A percentile compares a stretch with the other conserved stretches of the same genome.
Evolutionary conservation across 2,329 filamentous ascomycete species (phyloP).

Genomic region (Fusarium denticulatum): DNA sequence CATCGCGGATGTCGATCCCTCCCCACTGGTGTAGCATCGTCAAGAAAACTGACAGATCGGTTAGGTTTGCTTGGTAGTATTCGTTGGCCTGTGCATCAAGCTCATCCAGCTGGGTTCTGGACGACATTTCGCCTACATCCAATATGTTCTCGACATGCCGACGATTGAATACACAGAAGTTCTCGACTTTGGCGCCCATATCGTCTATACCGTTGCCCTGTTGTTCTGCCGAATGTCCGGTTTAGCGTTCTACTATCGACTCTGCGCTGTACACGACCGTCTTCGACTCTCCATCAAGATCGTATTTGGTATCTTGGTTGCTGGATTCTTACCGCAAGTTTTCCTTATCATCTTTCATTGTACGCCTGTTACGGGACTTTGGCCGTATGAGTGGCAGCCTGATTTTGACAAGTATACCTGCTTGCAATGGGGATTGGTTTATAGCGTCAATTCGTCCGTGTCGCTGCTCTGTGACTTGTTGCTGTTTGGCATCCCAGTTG

Average conservation of each 20-base stretch:
- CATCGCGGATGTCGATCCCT: constrained; percentile 10
- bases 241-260: constrained; percentile 61
- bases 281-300: constrained; percentile 50
- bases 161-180: constrained; percentile 56
- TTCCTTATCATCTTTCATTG: constrained; percentile 63
- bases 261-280: constrained; percentile 52
- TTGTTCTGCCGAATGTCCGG: constrained; percentile 62
- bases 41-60: constrained; percentile 7
- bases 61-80: constrained; percentile 53
- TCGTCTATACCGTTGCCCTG: constrained; percentile 61
- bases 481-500: constrained; percentile 60
- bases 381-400: constrained; percentile 61
- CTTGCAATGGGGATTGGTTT: constrained; percentile 61
- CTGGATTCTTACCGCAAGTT: constrained; percentile 58
- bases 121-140: constrained; percentile 56
- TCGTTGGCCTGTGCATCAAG: constrained; percentile 54
- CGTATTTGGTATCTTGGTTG: constrained; percentile 51
- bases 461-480: constrained; percentile 61
- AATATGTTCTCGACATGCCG: constrained; percentile 56
- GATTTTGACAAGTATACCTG: constrained; percentile 54
- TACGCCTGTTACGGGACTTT: constrained; percentile 59
- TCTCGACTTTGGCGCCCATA: constrained; percentile 61
- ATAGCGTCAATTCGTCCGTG: constrained; percentile 60
- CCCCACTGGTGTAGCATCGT: not conserved
- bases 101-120: constrained; percentile 61